Percentiles rank a stretch among this genome's conserved stretches.
Conservation (phyloP, 345 rosid genomes). For the Luvunga scandens region DNA sequence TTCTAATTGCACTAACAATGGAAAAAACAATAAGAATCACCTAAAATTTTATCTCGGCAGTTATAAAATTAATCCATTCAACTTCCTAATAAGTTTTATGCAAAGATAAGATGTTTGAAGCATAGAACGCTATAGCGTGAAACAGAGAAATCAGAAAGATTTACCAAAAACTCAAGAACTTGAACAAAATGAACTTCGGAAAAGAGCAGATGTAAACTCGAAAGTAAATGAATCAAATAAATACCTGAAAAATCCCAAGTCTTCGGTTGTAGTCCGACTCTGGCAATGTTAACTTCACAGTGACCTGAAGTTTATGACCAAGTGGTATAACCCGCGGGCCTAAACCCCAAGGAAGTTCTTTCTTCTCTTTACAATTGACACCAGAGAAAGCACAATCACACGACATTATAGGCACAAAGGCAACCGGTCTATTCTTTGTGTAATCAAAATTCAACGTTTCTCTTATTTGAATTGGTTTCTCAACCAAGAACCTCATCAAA, state of each 20-base stretch:
- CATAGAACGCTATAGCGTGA: not conserved
- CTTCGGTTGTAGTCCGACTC: slow-evolving; percentile 79
- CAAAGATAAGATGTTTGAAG: not conserved
- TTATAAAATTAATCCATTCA: not conserved
- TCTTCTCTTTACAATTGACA: slow-evolving; percentile 44
- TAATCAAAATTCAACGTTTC: slow-evolving; percentile 67
- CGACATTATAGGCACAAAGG: slow-evolving; percentile 54
- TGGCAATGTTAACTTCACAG: slow-evolving; percentile 55
- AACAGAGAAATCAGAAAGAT: not conserved
- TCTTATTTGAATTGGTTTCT: slow-evolving; percentile 54
- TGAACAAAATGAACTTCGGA: not conserved
- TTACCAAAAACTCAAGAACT: not conserved
- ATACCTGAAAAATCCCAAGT: slow-evolving; percentile 90
- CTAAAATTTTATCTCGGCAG: not conserved
- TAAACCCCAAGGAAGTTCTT: slow-evolving; percentile 22
- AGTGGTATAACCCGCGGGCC: slow-evolving; percentile 33
- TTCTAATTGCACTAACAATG: not conserved
- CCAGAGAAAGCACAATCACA: slow-evolving; percentile 49
- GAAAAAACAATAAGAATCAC: not conserved
- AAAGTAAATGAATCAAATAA: slow-evolving; percentile 1
- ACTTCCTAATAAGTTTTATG: not conserved
- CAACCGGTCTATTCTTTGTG: slow-evolving; percentile 58
- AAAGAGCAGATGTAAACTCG: not conserved
- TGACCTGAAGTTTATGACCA: slow-evolving; percentile 42
- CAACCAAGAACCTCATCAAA: slow-evolving; percentile 54